phyloP scores from a whole-genome alignment of 257 asterid genomes.

The Plectranthus barbatus region DNA sequence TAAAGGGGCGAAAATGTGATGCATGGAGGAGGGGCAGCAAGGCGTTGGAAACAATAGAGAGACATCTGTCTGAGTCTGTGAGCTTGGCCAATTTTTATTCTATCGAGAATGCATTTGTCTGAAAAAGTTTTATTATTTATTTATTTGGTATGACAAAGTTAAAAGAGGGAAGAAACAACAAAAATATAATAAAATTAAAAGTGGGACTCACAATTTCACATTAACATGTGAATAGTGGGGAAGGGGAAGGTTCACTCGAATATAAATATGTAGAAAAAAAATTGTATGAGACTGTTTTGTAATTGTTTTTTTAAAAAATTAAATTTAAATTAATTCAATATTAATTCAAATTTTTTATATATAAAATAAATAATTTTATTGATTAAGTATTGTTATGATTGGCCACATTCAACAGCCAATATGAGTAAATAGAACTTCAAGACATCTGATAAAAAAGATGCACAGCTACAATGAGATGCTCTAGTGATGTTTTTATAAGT shows the following conservation, averaged over 20 bases:
- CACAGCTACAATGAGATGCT: no score
- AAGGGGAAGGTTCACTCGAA: not conserved
- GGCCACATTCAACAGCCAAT: no score
- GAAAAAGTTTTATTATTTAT: not conserved
- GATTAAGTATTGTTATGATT: no score
- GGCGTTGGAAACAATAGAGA: constrained; percentile 16
- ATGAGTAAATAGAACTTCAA: no score
- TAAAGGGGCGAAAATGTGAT: not conserved
- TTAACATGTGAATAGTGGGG: not conserved
- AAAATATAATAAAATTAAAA: not conserved
- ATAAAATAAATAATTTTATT: no score
- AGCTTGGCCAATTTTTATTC: constrained; percentile 6
- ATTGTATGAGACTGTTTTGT: no score
- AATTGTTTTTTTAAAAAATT: no score
- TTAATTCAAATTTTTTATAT: no score
- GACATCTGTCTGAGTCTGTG: constrained; percentile 19
- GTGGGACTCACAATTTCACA: not conserved
- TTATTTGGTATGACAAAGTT: not conserved
- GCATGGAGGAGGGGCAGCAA: constrained; percentile 15
- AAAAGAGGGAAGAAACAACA: not conserved
- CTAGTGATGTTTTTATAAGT: no score
- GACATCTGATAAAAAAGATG: no score
- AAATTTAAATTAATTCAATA: no score
- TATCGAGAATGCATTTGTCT: constrained; percentile 1
- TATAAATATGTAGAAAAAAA: no score